Conservation (phyloP, 1,284 basidiomycete species). For the Cutaneotrichosporon cyanovorans region DNA sequence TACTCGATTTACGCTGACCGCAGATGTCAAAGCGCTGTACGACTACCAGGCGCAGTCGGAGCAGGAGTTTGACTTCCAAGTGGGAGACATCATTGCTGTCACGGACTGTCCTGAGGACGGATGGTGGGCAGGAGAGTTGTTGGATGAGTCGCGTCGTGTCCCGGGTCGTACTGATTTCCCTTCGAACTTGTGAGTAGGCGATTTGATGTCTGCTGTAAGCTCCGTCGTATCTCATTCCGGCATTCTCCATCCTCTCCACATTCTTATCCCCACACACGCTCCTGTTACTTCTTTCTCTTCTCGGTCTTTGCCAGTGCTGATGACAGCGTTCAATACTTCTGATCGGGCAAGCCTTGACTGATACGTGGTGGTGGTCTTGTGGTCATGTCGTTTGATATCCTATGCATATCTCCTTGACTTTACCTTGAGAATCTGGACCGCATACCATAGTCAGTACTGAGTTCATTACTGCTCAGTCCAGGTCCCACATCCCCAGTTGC, state of each 20-base stretch:
- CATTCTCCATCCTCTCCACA: not conserved
- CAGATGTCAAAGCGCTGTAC: constrained; percentile 76
- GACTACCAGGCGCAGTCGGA: constrained; percentile 71
- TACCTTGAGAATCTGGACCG: too few relatives aligned
- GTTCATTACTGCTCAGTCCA: too few relatives aligned
- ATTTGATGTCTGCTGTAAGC: not conserved
- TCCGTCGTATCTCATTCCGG: not conserved
- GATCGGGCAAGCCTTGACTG: too few relatives aligned
- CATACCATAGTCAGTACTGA: too few relatives aligned
- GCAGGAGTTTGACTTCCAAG: constrained; percentile 70
- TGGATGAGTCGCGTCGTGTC: constrained; percentile 74
- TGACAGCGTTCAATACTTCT: too few relatives aligned
- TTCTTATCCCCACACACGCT: too few relatives aligned
- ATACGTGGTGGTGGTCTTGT: too few relatives aligned
- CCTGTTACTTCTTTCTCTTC: too few relatives aligned
- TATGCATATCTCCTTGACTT: too few relatives aligned
- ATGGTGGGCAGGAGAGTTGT: constrained; percentile 72
- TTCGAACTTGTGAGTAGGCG: constrained; percentile 60
- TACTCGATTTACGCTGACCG: not conserved
- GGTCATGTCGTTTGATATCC: too few relatives aligned
- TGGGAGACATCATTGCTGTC: constrained; percentile 85
- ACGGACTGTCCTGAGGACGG: constrained; percentile 86
- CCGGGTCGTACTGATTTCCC: constrained; percentile 80
- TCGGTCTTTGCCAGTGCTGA: too few relatives aligned
- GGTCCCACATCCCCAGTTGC: too few relatives aligned